Conservation (phyloP, 1,139 yeast genomes). For the Kurtzmaniella quercitrusa region DNA sequence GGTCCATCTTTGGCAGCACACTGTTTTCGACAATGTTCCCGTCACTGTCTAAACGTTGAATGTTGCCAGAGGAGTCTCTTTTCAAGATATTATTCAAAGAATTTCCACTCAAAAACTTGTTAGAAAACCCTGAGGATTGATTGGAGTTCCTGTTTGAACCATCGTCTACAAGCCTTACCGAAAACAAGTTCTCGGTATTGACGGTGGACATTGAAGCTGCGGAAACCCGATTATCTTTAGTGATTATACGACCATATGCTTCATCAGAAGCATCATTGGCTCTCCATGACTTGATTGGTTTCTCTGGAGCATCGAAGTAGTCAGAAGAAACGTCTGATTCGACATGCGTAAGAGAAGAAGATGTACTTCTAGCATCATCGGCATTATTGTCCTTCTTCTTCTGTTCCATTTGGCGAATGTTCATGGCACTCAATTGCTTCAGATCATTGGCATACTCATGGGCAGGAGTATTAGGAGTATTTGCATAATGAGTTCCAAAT, state of each 20-base stretch:
- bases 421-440: slow-evolving; percentile 44
- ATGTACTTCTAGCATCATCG: slow-evolving; percentile 23
- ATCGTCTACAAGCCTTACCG: slow-evolving; percentile 73
- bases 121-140: slow-evolving; percentile 23
- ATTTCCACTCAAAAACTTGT: slow-evolving; percentile 25
- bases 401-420: slow-evolving; percentile 47
- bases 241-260: slow-evolving; percentile 15
- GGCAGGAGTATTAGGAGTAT: slow-evolving; percentile 5
- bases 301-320: slow-evolving; percentile 33
- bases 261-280: slow-evolving; percentile 36
- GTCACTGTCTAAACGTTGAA: slow-evolving; percentile 51
- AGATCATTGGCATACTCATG: slow-evolving; percentile 16
- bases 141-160: slow-evolving; percentile 39
- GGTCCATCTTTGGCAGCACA: slow-evolving; percentile 10
- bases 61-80: slow-evolving; percentile 36
- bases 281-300: slow-evolving; percentile 74
- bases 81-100: slow-evolving; percentile 26
- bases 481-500: slow-evolving; percentile 27
- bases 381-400: slow-evolving; percentile 17
- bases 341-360: slow-evolving; percentile 37
- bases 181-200: slow-evolving; percentile 77
- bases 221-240: slow-evolving; percentile 37
- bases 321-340: slow-evolving; percentile 22
- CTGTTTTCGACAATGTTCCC: slow-evolving; percentile 42
- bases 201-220: slow-evolving; percentile 77